Evolutionary conservation across 768 basidiomycete genomes (phyloP), one percentile per base, ranked within the genome.

Genomic region (Lactarius indigo): DNA sequence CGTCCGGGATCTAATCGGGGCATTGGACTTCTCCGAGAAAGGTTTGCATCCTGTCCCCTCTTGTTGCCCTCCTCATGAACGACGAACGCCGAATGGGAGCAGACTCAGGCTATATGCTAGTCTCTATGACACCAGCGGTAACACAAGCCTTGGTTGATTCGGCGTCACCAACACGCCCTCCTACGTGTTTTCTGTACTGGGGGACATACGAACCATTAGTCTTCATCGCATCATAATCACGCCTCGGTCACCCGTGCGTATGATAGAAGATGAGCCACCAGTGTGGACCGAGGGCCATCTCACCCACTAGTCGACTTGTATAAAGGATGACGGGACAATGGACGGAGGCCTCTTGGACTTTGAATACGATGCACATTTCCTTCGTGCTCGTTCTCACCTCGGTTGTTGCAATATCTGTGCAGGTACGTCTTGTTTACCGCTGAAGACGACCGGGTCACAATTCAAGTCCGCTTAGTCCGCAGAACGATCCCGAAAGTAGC

Each of bases 231-330:
- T 89, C 23, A 86, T 89, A 68, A 68, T 89, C 7, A 60, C 88
- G 18, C 87, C 91, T 6, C 92, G 91, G 91, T 90, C 89, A 31
- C 88, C 89, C 2, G 90, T 90, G 73, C 68, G 83, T 76, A 30
- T 7, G 7, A 10, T 23, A 18, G 2, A 33, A 18, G 30, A 2
- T 39, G 20, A 20, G 17, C 41, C 15, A 6, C 17, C 41, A 26
- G 28, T 26, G 10, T n/a, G 20, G 23, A n/a, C 26, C 54, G 2
- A 35, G 20, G 28, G 55, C 5, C 30, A 28, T 26, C 23, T 15
- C 42, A n/a, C 30, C 64, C 42, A n/a, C 30, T 64, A 91, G 89
- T 90, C 91, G 12, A 87, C 78, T 5, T 92, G 91, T 90, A 90
- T 91, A 89, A 92, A 92, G 75, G 79, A 77, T 57, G 85, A 81